These are phyloP conservation scores for Xerocomellus amylosporus DNA, from an alignment of 768 basidiomycete genomes.

Conservation along the genomic window DNA sequence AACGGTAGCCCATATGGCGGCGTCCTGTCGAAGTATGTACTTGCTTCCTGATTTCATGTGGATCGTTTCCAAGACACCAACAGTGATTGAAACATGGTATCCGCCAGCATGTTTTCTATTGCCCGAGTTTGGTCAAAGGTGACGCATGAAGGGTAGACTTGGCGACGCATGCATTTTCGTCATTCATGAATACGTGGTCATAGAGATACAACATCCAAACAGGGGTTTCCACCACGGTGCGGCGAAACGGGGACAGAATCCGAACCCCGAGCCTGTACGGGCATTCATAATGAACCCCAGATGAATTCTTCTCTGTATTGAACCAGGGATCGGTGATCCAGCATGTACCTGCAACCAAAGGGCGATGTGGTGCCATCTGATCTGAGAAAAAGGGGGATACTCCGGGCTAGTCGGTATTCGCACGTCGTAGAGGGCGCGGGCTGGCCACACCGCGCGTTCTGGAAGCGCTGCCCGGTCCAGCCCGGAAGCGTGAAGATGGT, in stretches of 20 bases:
- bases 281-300: background rate
- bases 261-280: background rate
- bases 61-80: conserved; percentile 2
- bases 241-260: background rate
- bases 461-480: background rate
- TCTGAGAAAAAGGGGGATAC: background rate
- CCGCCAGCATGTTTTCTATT: background rate
- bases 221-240: background rate
- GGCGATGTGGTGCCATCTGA: background rate
- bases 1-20: background rate
- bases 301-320: background rate
- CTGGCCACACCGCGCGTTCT: background rate
- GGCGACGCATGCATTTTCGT: background rate
- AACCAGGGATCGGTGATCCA: background rate
- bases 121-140: background rate
- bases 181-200: background rate
- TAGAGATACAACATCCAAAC: background rate
- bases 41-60: conserved; percentile 7
- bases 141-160: background rate
- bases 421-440: background rate
- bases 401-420: conserved; percentile 10
- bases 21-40: background rate
- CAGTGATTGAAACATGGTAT: background rate
- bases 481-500: background rate
- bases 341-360: background rate